Evolutionary conservation across 345 rosid species (phyloP), one percentile per base, ranked within the genome.

Genomic region (Lagerstroemia speciosa): DNA sequence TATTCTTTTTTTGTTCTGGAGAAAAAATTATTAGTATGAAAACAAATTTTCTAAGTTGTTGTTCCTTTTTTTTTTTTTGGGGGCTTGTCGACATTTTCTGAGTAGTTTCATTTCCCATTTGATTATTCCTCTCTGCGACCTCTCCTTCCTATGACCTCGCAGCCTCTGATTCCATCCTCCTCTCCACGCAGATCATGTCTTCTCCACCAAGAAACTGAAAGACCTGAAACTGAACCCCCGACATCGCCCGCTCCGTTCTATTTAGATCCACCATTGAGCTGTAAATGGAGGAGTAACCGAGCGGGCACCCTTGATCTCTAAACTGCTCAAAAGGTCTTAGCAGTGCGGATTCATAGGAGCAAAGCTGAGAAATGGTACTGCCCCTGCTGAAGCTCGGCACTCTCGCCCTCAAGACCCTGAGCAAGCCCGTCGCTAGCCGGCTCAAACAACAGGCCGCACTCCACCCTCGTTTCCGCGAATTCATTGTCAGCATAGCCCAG

Each of bases 321-420:
- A 61, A 31, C 37, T 36, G 19, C 11, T 34, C 6, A 5, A 29
- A 63, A 24, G 26, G 41, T 6, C 15, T 31, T 63, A 0, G n/a
- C n/a, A 4, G 41, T 33, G 40, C 22, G 4, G 1, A 15, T 3
- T 0, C 40, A 37, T 64, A 16, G 48, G 46, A 41, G 67, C 17
- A 6, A 30, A n/a, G 46, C 40, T 16, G 41, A 63, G 37, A 33
- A 60, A 91, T 91, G 95, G 88, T 84, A 64, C 76, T 91, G 55
- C 96, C 97, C 16, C 48, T 87, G 31, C 27, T 89, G 73, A 91
- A 91, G 74, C 83, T 91, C 4, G 97, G 96, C 34, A 87, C 96
- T 9, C 83, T 91, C 30, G 77, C 64, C 27, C 76, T 91, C 38
- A 91, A 81, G 77, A 87, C 96, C 26, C 68, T 89, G 26, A 89